Evolutionary conservation across 768 basidiomycete genomes (phyloP).

Genomic region (Cantharellus anzutake): DNA sequence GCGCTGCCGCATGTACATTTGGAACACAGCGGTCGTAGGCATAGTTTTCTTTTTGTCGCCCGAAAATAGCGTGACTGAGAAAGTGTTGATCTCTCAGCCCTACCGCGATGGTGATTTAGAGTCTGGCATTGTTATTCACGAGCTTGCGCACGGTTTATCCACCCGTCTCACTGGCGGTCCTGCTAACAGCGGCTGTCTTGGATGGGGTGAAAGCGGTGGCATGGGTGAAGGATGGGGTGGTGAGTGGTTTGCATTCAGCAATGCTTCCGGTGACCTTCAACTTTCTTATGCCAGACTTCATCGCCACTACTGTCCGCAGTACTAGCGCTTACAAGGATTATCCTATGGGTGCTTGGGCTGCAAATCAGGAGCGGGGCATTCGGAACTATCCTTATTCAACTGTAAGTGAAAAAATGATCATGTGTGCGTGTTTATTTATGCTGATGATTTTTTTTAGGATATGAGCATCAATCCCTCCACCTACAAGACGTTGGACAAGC

Average conservation of each 20-base stretch:
- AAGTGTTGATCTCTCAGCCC: conserved; percentile 21
- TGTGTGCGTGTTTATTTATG: neutral
- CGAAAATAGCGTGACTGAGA: neutral
- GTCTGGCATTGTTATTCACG: conserved; percentile 92
- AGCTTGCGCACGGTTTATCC: conserved; percentile 73
- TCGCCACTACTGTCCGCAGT: conserved; percentile 77
- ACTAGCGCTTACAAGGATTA: conserved; percentile 55
- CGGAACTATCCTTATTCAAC: conserved; percentile 76
- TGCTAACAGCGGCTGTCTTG: conserved; percentile 78
- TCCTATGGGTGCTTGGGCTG: conserved; percentile 91
- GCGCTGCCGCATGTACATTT: conserved; percentile 91
- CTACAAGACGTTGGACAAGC: conserved; percentile 88
- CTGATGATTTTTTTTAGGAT: conserved; percentile 22
- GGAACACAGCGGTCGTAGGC: conserved; percentile 52
- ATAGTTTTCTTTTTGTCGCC: neutral
- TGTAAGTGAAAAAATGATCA: conserved; percentile 17
- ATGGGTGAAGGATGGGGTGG: conserved; percentile 96
- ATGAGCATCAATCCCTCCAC: conserved; percentile 65
- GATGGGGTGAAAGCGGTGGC: conserved; percentile 89
- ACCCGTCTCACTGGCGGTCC: conserved; percentile 93
- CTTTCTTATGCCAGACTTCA: conserved; percentile 30
- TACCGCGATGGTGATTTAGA: conserved; percentile 93
- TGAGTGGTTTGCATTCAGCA: neutral
- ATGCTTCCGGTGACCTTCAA: conserved; percentile 6
- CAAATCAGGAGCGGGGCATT: conserved; percentile 57